Evolutionary conservation across 129 eudicot species (phyloP).

Genomic region (Silybum marianum): DNA sequence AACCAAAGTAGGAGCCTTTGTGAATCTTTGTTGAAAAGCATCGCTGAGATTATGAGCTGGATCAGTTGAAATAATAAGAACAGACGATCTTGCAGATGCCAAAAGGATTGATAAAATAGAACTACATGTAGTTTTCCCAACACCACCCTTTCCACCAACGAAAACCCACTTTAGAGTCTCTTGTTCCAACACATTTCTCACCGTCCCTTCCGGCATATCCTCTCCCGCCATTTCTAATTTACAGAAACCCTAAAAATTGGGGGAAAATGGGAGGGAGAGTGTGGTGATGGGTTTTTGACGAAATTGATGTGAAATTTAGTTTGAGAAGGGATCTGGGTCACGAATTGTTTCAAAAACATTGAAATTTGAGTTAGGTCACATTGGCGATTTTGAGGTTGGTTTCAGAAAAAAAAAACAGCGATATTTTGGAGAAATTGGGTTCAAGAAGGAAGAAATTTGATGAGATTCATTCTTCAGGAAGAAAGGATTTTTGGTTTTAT

Average conservation of each 20-base stretch:
- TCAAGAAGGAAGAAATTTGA: constrained; percentile 9
- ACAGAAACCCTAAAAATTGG: constrained; percentile 21
- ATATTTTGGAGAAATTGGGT: constrained; percentile 20
- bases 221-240: constrained; percentile 39
- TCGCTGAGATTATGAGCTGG: constrained; percentile 99
- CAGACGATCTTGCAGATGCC: constrained; percentile 72
- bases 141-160: constrained; percentile 98
- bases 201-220: constrained; percentile 71
- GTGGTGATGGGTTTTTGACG: constrained; percentile 7
- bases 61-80: constrained; percentile 92
- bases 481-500: constrained; percentile 5
- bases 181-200: constrained; percentile 78
- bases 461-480: not conserved
- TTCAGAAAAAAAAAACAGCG: constrained; percentile 5
- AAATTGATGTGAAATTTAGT: not conserved
- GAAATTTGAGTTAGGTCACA: not conserved
- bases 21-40: constrained; percentile 91
- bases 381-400: constrained; percentile 17
- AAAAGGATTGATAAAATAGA: constrained; percentile 78
- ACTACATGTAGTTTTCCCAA: constrained; percentile 98
- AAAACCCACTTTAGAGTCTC: constrained; percentile 85
- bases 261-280: constrained; percentile 9
- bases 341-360: not conserved
- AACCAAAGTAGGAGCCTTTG: constrained; percentile 83
- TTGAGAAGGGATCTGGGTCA: not conserved